Evolutionary conservation across 441 rosid species (phyloP).

Genomic region (Eruca vesicaria): DNA sequence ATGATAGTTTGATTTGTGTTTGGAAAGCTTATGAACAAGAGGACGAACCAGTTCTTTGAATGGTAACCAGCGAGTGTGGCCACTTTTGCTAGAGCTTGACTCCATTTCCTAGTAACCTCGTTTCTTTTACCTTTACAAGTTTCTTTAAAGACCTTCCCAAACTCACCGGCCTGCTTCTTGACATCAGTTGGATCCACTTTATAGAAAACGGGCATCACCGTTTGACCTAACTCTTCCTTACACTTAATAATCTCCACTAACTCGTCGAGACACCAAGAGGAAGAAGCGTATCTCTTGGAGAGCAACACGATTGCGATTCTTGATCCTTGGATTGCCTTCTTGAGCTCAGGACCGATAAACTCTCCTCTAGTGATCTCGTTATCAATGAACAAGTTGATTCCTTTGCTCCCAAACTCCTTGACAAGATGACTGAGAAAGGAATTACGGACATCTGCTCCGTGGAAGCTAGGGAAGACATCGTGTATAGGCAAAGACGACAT

Average conservation of each 20-base stretch:
- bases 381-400: too few species aligned
- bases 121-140: neutral
- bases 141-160: neutral
- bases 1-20: neutral
- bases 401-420: neutral
- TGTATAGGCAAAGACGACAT: neutral
- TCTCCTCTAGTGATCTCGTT: too few species aligned
- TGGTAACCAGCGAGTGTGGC: neutral
- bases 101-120: neutral
- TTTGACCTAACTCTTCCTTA: neutral
- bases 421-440: neutral
- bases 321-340: too few species aligned
- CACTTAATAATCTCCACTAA: too few species aligned
- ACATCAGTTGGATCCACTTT: neutral
- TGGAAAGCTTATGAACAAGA: neutral
- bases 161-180: neutral
- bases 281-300: neutral
- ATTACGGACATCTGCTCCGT: neutral
- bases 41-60: neutral
- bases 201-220: neutral
- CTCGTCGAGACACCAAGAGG: too few species aligned
- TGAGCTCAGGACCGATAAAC: too few species aligned
- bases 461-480: neutral
- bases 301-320: neutral
- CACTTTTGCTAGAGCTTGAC: neutral